Percentiles rank a stretch among this genome's conserved stretches.
Evolutionary conservation across 176 grass and related monocot genomes (phyloP).

Genomic region (Cocos nucifera): DNA sequence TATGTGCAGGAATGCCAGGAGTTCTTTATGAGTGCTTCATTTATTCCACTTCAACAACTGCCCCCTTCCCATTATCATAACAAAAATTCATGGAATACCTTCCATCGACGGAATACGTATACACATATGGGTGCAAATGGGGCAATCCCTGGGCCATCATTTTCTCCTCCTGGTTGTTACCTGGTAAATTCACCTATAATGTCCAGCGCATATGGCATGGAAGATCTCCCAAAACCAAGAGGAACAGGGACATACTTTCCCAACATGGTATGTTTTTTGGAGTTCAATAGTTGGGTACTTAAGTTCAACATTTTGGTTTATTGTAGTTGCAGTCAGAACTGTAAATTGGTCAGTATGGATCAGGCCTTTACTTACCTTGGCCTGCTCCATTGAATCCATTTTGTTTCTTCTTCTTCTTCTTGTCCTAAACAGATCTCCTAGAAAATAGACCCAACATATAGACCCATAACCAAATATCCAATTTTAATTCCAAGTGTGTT

Average conservation of each 20-base stretch:
- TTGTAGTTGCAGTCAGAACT: too few relatives aligned
- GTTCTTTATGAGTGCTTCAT: conserved; percentile 15
- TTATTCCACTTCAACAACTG: conserved; percentile 23
- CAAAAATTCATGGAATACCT: conserved; percentile 44
- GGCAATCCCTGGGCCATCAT: conserved; percentile 28
- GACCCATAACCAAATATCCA: too few relatives aligned
- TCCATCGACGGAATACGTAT: conserved; percentile 36
- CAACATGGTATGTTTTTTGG: conserved; percentile 36
- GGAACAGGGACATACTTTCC: conserved; percentile 95
- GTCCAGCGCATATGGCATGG: conserved; percentile 26
- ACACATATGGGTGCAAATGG: conserved; percentile 44
- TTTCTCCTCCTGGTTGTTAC: conserved; percentile 37
- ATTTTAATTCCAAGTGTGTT: too few relatives aligned
- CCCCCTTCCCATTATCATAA: conserved; percentile 36
- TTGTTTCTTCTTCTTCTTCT: too few relatives aligned
- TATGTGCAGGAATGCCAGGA: conserved; percentile 39
- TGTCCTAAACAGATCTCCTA: too few relatives aligned
- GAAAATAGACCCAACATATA: too few relatives aligned
- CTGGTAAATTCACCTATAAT: conserved; percentile 31
- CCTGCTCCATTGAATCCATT: too few relatives aligned
- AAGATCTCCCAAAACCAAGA: conserved; percentile 42
- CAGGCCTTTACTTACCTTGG: too few relatives aligned
- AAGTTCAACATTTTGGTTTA: too few relatives aligned
- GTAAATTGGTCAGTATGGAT: too few relatives aligned
- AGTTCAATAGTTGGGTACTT: too few relatives aligned